Conservation (phyloP, 164 flowering plant genomes). For the Vitis rupestris region DNA sequence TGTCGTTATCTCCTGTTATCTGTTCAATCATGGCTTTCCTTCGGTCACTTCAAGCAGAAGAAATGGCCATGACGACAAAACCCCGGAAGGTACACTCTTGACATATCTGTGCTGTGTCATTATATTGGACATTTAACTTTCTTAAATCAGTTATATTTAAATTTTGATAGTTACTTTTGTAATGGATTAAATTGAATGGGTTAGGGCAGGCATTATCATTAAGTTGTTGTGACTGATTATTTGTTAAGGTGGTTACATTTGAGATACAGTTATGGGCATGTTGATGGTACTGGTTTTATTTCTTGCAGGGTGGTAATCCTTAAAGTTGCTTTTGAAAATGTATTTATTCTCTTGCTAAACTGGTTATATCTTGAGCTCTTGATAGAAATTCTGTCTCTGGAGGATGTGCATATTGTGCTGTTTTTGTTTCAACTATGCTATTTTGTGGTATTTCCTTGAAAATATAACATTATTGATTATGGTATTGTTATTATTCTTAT, state of each 20-base stretch:
- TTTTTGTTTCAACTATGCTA: no score
- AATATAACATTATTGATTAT: no score
- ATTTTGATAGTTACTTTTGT: neutral
- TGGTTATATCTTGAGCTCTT: no score
- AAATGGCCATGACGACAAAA: constrained; percentile 81
- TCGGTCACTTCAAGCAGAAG: constrained; percentile 85
- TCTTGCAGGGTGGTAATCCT: neutral
- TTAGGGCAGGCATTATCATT: neutral
- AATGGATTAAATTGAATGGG: neutral
- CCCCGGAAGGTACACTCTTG: constrained; percentile 70
- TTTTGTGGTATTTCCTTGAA: no score
- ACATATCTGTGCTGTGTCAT: neutral
- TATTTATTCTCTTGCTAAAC: no score
- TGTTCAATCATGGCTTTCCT: constrained; percentile 96
- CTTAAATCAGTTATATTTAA: neutral
- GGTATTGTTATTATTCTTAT: no score
- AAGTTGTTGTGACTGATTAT: neutral
- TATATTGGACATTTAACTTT: neutral
- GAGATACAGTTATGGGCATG: no score
- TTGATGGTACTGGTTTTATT: neutral
- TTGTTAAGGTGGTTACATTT: neutral
- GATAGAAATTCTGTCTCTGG: no score
- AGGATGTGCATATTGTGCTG: no score
- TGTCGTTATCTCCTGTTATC: constrained; percentile 81
- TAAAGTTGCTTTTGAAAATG: no score